Evolutionary conservation across 73 alveolate genomes (phyloP), one percentile per base, ranked within the genome.

Genomic region (Tetrahymena borealis): DNA sequence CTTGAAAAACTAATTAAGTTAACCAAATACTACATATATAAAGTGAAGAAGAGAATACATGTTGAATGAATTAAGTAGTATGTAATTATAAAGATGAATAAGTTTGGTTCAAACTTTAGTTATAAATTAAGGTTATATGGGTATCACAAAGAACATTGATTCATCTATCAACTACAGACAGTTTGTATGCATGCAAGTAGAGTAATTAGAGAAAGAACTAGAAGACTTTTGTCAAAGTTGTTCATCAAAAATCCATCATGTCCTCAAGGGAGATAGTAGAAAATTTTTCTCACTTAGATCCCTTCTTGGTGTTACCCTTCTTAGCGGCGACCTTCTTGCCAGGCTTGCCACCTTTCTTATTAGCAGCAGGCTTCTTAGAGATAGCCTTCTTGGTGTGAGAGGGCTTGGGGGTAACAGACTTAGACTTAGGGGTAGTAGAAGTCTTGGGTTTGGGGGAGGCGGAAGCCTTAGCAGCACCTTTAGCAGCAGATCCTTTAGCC

Each of bases 261-360:
- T 60, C 85, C 31, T 60, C 85, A 60, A 60, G 85, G n/a, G n/a
- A n/a, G n/a, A n/a, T n/a, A n/a, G n/a, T n/a, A n/a, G n/a, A n/a
- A n/a, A n/a, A n/a, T 24, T 35, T 60, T 60, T 60, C 85, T 60
- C 85, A 60, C 85, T 60, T 60, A 35, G 85, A 60, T 24, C 85
- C 85, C 85, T 60, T 60, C 85, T 60, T 60, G 85, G 85, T 28
- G 85, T 60, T 60, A 60, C 85, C 85, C 85, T 60, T 60, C 85
- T 60, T 60, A n/a, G 16, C 12, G 28, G 85, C 85, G 38, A 16
- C n/a, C 38, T 20, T 20, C 85, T 60, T 60, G n/a, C n/a, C n/a
- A 2, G 38, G 7, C 37, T 60, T 13, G 35, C 4, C 85, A 60
- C 37, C 38, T 35, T 60, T 60, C 85, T 60, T 60, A 60, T 60